Evolutionary conservation across 345 rosid species (phyloP).

Genomic region (Gossypium ekmanianum): DNA sequence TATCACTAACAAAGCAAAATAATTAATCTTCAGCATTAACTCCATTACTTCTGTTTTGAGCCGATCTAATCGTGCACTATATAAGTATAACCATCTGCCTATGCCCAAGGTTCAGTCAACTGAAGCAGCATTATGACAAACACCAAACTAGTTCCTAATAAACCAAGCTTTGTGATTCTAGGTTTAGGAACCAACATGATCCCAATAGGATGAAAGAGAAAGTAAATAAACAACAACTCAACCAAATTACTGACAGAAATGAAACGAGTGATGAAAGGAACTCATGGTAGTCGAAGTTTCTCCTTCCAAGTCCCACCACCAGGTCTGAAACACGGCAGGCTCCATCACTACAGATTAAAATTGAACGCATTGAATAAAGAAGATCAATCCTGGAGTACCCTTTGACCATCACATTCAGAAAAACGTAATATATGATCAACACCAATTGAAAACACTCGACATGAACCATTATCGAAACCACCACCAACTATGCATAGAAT

Average conservation of each 20-base stretch:
- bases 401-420: not conserved
- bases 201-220: not conserved
- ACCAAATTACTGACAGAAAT: not conserved
- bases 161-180: not conserved
- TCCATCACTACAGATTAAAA: not conserved
- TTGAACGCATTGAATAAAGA: not conserved
- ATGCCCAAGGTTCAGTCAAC: not conserved
- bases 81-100: not conserved
- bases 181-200: not conserved
- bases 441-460: not conserved
- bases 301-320: not conserved
- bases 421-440: not conserved
- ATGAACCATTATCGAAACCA: not conserved
- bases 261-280: not conserved
- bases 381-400: constrained; percentile 5
- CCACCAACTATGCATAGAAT: not conserved
- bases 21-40: not conserved
- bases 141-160: no score
- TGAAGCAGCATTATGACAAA: not conserved
- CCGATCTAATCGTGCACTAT: not conserved
- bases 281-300: not conserved
- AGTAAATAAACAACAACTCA: not conserved
- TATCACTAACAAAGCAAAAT: not conserved
- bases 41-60: not conserved
- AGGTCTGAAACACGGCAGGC: not conserved